Evolutionary conservation across 257 asterid genomes (phyloP).

Genomic region (Solanum chiquidenum): DNA sequence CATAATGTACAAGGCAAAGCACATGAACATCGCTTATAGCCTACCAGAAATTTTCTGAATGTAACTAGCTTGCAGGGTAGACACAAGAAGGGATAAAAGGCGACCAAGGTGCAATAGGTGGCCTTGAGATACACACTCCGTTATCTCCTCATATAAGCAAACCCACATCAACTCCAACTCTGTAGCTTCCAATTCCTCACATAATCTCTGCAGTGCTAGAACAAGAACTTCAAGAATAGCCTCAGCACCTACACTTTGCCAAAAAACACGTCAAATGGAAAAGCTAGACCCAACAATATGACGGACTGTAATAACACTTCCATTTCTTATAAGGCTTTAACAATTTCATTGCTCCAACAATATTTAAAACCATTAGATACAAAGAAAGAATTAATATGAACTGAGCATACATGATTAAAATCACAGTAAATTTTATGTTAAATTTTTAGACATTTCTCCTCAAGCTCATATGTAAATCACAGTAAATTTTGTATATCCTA

Average conservation of each 20-base stretch:
- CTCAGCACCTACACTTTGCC: slow-evolving; percentile 32
- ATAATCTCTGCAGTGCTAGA: slow-evolving; percentile 50
- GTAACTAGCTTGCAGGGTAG: slow-evolving; percentile 39
- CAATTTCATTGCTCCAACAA: background rate
- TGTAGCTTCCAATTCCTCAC: slow-evolving; percentile 40
- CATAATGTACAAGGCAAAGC: slow-evolving; percentile 5
- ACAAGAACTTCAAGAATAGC: slow-evolving; percentile 53
- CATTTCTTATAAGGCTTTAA: background rate
- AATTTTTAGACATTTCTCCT: background rate
- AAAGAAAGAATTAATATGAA: background rate
- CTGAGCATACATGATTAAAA: background rate
- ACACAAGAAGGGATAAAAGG: slow-evolving; percentile 54
- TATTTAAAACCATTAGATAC: background rate
- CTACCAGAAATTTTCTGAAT: slow-evolving; percentile 54
- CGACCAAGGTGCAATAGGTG: slow-evolving; percentile 34
- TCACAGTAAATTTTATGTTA: background rate
- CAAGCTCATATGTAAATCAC: background rate
- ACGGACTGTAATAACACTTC: background rate
- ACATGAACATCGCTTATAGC: background rate
- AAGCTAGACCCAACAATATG: background rate
- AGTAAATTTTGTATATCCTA: background rate
- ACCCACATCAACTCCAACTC: slow-evolving; percentile 42
- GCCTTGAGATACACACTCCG: slow-evolving; percentile 25
- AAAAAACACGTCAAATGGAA: background rate
- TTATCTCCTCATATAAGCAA: slow-evolving; percentile 43